These are phyloP conservation scores for Pythium dissimile DNA, from an alignment of 352 stramenopile genomes.

Conservation along the genomic window DNA sequence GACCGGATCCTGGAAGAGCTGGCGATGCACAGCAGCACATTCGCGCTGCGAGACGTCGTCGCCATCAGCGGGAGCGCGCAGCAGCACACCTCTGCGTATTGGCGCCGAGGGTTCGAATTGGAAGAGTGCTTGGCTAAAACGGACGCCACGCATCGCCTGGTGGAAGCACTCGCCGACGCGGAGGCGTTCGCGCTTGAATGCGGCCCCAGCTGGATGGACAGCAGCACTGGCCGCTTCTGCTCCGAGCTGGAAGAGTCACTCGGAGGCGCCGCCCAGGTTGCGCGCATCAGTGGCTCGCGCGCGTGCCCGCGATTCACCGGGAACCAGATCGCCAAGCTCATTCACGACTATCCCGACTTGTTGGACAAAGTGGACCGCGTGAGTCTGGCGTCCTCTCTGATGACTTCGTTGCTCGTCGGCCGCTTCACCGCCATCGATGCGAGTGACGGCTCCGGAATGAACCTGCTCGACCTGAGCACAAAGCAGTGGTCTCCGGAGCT, in stretches of 20 bases:
- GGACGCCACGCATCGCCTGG: constrained; percentile 23
- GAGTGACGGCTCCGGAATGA: constrained; percentile 83
- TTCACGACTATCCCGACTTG: constrained; percentile 42
- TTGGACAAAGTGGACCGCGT: constrained; percentile 45
- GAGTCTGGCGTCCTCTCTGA: constrained; percentile 60
- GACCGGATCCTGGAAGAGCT: constrained; percentile 62
- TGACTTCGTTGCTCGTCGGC: constrained; percentile 71
- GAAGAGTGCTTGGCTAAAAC: constrained; percentile 28
- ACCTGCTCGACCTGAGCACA: constrained; percentile 67
- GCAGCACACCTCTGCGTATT: constrained; percentile 82
- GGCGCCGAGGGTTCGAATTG: constrained; percentile 52
- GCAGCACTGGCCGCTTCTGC: constrained; percentile 63
- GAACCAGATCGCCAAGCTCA: constrained; percentile 68
- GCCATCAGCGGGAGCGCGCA: constrained; percentile 75
- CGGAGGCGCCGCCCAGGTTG: constrained; percentile 51
- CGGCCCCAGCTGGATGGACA: constrained; percentile 86
- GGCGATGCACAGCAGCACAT: constrained; percentile 15
- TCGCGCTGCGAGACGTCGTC: constrained; percentile 44
- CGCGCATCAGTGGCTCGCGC: constrained; percentile 70
- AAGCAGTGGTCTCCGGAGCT: constrained; percentile 55
- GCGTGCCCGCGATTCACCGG: constrained; percentile 83
- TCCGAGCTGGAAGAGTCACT: constrained; percentile 47
- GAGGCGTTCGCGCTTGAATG: constrained; percentile 50
- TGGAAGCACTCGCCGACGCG: constrained; percentile 6
- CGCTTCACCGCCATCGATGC: constrained; percentile 69